Evolutionary conservation across 352 stramenopile species (phyloP).

Genomic region (Phytophthora cactorum): DNA sequence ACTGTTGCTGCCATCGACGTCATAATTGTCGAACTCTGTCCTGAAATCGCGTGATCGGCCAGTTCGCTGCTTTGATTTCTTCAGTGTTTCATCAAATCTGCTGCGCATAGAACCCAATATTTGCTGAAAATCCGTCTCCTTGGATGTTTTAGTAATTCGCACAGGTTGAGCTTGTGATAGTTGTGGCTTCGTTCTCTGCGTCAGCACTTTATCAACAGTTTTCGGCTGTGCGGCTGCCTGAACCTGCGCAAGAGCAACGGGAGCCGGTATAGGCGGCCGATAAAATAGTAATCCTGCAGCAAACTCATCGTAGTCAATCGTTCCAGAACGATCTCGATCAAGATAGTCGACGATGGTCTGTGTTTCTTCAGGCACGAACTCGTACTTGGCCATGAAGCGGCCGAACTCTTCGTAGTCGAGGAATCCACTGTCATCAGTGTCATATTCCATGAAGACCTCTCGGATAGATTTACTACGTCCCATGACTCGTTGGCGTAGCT

Average conservation of each 20-base stretch:
- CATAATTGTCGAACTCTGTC: conserved; percentile 57
- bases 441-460: conserved; percentile 76
- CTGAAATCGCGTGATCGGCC: conserved; percentile 25
- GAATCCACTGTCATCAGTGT: conserved; percentile 58
- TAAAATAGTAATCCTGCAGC: conserved; percentile 72
- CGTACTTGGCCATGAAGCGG: conserved; percentile 70
- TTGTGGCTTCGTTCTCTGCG: conserved; percentile 1
- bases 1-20: conserved; percentile 49
- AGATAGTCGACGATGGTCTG: conserved; percentile 54
- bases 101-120: conserved; percentile 30
- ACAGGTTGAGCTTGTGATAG: conserved; percentile 5
- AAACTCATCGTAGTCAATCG: conserved; percentile 82
- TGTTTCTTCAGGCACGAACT: conserved; percentile 56
- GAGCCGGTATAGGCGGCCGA: conserved; percentile 32
- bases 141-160: conserved; percentile 1
- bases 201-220: conserved; percentile 6
- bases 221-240: conserved; percentile 6
- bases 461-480: conserved; percentile 76
- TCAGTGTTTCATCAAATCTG: conserved; percentile 37
- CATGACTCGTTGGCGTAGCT: conserved; percentile 70
- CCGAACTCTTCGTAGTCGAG: conserved; percentile 76
- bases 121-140: conserved; percentile 27
- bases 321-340: conserved; percentile 63
- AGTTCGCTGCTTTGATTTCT: conserved; percentile 30
- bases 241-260: neutral